phyloP scores from a whole-genome alignment of 257 asterid genomes.

The Salvia miltiorrhiza region DNA sequence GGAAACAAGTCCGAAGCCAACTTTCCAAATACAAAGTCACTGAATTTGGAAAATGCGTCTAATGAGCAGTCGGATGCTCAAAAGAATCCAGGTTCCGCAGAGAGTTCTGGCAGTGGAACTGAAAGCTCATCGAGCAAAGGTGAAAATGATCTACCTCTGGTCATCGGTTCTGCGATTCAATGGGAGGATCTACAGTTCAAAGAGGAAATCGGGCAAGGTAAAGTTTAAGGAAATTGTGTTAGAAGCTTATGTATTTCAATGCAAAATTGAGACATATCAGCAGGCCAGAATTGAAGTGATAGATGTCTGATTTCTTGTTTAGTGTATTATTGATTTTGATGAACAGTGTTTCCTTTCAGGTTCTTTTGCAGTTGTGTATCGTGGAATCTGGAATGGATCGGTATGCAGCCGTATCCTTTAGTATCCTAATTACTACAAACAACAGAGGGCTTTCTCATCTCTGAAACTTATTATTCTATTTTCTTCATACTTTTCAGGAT shows the following conservation, averaged over 20 bases:
- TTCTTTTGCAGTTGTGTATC: constrained; percentile 60
- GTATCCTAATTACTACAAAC: constrained; percentile 9
- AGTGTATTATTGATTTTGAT: constrained; percentile 3
- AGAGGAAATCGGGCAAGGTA: constrained; percentile 72
- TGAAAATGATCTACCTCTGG: constrained; percentile 28
- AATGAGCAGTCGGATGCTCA: constrained; percentile 20
- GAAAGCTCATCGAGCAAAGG: constrained; percentile 37
- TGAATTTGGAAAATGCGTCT: constrained; percentile 23
- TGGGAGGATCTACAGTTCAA: constrained; percentile 65
- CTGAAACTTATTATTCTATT: constrained; percentile 1
- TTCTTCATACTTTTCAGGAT: constrained; percentile 42
- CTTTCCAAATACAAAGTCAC: constrained; percentile 4
- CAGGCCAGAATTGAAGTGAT: neutral
- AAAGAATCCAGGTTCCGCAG: constrained; percentile 25
- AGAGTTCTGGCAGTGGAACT: constrained; percentile 20
- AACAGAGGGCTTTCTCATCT: neutral
- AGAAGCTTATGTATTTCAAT: neutral
- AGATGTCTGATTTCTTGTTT: neutral
- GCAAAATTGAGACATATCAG: neutral
- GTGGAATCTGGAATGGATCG: constrained; percentile 77
- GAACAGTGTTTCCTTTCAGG: constrained; percentile 37
- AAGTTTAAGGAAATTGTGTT: neutral
- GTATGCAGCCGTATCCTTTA: constrained; percentile 29
- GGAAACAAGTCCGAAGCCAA: constrained; percentile 1
- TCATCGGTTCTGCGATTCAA: constrained; percentile 35